These are phyloP conservation scores for Leccinum sublutescens DNA, from an alignment of 768 basidiomycete genomes.

Conservation along the genomic window DNA sequence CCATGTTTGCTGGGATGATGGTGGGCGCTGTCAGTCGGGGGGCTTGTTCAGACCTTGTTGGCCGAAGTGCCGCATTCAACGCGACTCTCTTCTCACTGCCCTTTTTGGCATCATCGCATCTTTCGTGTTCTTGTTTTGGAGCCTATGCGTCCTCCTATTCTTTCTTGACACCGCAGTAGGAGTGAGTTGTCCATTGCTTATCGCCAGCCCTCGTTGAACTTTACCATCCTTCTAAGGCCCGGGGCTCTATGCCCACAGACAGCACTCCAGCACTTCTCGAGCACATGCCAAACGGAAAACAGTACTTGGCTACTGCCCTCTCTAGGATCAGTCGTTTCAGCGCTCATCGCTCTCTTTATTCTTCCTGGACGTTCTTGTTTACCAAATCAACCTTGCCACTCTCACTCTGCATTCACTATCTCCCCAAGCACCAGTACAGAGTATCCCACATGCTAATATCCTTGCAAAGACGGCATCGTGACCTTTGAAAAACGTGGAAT, in stretches of 20 bases:
- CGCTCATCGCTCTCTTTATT: slow-evolving; percentile 73
- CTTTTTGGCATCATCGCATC: slow-evolving; percentile 84
- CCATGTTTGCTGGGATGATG: slow-evolving; percentile 98
- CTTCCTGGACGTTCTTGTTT: slow-evolving; percentile 76
- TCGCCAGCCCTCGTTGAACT: not conserved
- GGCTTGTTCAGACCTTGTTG: slow-evolving; percentile 86
- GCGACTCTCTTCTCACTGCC: slow-evolving; percentile 83
- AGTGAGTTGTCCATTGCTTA: slow-evolving; percentile 44
- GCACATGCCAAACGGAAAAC: slow-evolving; percentile 88
- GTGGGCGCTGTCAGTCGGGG: slow-evolving; percentile 91
- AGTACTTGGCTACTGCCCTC: slow-evolving; percentile 87
- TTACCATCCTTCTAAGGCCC: slow-evolving; percentile 36
- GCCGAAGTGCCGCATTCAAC: slow-evolving; percentile 89
- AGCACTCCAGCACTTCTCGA: slow-evolving; percentile 83
- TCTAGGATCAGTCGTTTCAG: slow-evolving; percentile 83
- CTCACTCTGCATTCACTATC: too few species aligned
- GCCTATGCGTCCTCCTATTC: slow-evolving; percentile 78
- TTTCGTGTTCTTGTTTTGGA: slow-evolving; percentile 62
- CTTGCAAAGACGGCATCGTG: too few species aligned
- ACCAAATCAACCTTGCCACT: slow-evolving; percentile 52
- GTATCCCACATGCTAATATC: too few species aligned
- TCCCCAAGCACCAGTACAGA: too few species aligned
- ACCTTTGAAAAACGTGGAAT: too few species aligned
- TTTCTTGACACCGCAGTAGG: slow-evolving; percentile 92
- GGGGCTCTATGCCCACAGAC: slow-evolving; percentile 90